These are phyloP conservation scores for Glarea lozoyensis DNA, from an alignment of 495 filamentous ascomycete species.

Conservation along the genomic window DNA sequence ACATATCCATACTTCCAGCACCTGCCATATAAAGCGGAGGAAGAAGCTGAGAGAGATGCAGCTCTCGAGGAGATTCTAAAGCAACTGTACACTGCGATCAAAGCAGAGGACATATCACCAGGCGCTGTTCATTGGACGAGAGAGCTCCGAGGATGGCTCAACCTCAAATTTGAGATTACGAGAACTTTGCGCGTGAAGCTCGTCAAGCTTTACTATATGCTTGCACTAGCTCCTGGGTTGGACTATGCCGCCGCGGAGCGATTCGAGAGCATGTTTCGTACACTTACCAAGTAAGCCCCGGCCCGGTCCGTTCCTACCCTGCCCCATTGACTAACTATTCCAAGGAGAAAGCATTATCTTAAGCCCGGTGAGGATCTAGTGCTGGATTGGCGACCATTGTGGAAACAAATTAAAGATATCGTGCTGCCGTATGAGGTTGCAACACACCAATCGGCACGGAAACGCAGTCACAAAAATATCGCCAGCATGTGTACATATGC, in stretches of 20 bases:
- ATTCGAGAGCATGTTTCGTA: slow-evolving; percentile 94
- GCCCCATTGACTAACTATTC: slow-evolving; percentile 11
- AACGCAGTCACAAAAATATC: slow-evolving; percentile 43
- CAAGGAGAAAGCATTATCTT: slow-evolving; percentile 90
- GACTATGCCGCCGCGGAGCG: slow-evolving; percentile 75
- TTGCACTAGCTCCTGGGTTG: slow-evolving; percentile 82
- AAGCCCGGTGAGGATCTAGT: slow-evolving; percentile 79
- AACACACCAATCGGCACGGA: slow-evolving; percentile 34
- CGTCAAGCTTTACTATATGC: slow-evolving; percentile 87
- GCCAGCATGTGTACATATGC: slow-evolving; percentile 84
- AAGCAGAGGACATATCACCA: slow-evolving; percentile 87
- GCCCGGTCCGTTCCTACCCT: not conserved
- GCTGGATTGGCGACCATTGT: slow-evolving; percentile 88
- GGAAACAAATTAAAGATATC: slow-evolving; percentile 80
- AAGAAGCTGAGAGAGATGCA: slow-evolving; percentile 58
- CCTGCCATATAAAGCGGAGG: slow-evolving; percentile 80
- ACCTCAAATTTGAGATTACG: slow-evolving; percentile 92
- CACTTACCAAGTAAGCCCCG: slow-evolving; percentile 69
- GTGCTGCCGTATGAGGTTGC: slow-evolving; percentile 76
- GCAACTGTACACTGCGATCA: slow-evolving; percentile 82
- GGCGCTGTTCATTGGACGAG: slow-evolving; percentile 96
- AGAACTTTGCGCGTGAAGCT: slow-evolving; percentile 72
- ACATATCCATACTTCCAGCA: slow-evolving; percentile 88
- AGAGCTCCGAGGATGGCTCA: slow-evolving; percentile 90
- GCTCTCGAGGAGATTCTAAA: slow-evolving; percentile 80